Base-by-base conservation (phyloP, 345 rosid species). In the Populus ilicifolia region DNA sequence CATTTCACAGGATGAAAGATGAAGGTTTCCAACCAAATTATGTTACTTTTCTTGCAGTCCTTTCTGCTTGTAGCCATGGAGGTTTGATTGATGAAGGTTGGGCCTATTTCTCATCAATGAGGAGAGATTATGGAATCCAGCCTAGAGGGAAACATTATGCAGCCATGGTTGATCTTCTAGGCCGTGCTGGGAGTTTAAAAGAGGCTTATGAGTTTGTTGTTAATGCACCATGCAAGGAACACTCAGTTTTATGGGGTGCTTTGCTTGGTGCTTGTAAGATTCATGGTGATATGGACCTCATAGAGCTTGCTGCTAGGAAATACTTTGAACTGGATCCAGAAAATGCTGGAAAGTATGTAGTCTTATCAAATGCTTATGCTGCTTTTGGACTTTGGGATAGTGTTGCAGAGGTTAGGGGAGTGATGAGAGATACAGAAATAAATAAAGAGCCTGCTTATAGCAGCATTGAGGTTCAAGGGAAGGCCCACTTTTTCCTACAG, bases 51-150 rank as follows among this genome's bases (percentile, higher is more conserved):
- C 84, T 91, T 35, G 90, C 89, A 9, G 89, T 88, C 70, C 89
- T 93, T 74, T 87, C 87, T 84, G 94, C 96, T 12, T 93, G 96
- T 81, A 86, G 89, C 81, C 93, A 87, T 83, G 90, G 89, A 79
- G 94, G 96, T 80, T 82, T 89, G 73, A 83, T 93, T 71, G 88
- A 87, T 46, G 80, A 91, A 77, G 97, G 89, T 23, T 30, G 79
- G 89, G 78, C 46, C 48, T 77, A 80, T 82, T 90, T 93, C 73
- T 71, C 77, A 12, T 91, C 85, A 9, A 91, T 91, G 92, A 75
- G 83, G 50, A 83, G 85, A 63, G 86, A 86, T 66, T 89, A 89
- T 80, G 89, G 91, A 66, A 88, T 91, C 65, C 81, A 78, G 29
- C 96, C 92, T 17, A 83, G 86, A 74, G 86, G 86, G 73, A 85